Conservation (phyloP, 2,329 filamentous ascomycete species). For the Ustulina deusta region DNA sequence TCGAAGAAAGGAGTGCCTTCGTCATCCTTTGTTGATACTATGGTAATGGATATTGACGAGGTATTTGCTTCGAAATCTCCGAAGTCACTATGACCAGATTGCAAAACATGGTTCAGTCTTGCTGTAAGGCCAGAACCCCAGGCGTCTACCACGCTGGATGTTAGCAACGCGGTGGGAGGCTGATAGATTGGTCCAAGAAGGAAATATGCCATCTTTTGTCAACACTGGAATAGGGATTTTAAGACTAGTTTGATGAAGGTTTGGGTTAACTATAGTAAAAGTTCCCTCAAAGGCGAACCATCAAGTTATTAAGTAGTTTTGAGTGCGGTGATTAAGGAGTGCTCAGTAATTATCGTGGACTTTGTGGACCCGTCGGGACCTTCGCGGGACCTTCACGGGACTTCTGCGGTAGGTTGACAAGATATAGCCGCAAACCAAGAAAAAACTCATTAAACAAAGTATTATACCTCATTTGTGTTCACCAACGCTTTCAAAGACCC, state of each 20-base stretch:
- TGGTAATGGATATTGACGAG: conserved; percentile 29
- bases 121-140: conserved; percentile 10
- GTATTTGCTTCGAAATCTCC: conserved; percentile 28
- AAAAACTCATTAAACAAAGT: neutral
- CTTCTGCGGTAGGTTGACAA: conserved; percentile 14
- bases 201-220: conserved; percentile 22
- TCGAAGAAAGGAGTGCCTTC: conserved; percentile 29
- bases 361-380: conserved; percentile 10
- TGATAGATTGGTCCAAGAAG: conserved; percentile 26
- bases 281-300: neutral
- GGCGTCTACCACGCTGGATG: conserved; percentile 2
- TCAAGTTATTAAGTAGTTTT: conserved; percentile 15
- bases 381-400: conserved; percentile 25
- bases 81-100: conserved; percentile 24
- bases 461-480: neutral
- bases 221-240: neutral
- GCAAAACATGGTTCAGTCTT: conserved; percentile 12
- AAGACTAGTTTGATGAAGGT: neutral
- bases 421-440: neutral
- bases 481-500: conserved; percentile 5
- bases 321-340: neutral
- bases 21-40: conserved; percentile 20
- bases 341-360: neutral
- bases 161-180: conserved; percentile 14
- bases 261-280: neutral